Percentiles rank a stretch among this genome's conserved stretches.
These are phyloP conservation scores for Ilex paraguariensis DNA, from an alignment of 305 asterid genomes.

Conservation along the genomic window DNA sequence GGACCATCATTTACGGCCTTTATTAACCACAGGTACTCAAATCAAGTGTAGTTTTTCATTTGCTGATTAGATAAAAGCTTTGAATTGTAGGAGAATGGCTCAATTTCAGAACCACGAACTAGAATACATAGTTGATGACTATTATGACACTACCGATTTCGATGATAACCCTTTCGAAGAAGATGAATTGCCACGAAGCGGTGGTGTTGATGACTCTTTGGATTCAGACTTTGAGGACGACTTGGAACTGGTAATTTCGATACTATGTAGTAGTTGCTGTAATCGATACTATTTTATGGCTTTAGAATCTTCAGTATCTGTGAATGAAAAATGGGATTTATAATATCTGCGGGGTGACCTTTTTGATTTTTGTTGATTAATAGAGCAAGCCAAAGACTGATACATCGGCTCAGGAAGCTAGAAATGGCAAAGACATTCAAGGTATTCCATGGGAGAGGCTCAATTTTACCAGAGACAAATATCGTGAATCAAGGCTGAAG, in stretches of 20 bases:
- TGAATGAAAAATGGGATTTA: too few relatives aligned
- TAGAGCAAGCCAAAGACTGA: slow-evolving; percentile 56
- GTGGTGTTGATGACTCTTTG: slow-evolving; percentile 21
- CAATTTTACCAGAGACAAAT: slow-evolving; percentile 64
- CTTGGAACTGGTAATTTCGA: slow-evolving; percentile 42
- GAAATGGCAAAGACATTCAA: slow-evolving; percentile 90
- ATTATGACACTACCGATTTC: slow-evolving; percentile 35
- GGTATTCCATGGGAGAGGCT: slow-evolving; percentile 97
- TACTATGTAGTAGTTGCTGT: neutral
- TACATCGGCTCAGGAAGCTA: slow-evolving; percentile 75
- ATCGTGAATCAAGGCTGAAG: slow-evolving; percentile 69
- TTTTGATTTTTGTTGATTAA: neutral
- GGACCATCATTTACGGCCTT: too few relatives aligned
- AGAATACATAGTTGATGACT: slow-evolving; percentile 47
- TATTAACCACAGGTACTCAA: too few relatives aligned
- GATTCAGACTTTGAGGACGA: slow-evolving; percentile 80
- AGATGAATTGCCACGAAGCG: slow-evolving; percentile 20
- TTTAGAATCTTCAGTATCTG: neutral
- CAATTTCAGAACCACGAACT: slow-evolving; percentile 49
- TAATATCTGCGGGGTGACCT: neutral
- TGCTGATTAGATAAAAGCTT: neutral
- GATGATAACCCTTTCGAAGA: slow-evolving; percentile 29
- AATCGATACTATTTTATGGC: neutral
- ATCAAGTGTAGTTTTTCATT: too few relatives aligned
- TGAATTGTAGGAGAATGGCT: slow-evolving; percentile 32